Evolutionary conservation across 257 asterid genomes (phyloP).

Genomic region (Solanum raphanifolium): DNA sequence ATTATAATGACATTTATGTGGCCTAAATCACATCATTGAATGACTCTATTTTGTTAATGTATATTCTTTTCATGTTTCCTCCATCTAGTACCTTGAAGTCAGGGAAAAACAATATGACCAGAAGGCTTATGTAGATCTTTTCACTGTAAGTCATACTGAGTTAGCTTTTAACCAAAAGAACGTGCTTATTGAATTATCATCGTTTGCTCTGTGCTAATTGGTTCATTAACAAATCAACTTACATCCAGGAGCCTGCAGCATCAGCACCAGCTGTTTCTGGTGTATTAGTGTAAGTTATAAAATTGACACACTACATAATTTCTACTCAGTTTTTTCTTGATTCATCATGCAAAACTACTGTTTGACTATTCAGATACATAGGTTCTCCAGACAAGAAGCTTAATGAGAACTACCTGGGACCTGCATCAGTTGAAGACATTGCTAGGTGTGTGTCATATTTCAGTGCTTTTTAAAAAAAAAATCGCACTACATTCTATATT

Average conservation of each 20-base stretch:
- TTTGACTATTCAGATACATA: conserved; percentile 45
- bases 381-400: conserved; percentile 72
- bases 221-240: neutral
- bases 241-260: conserved; percentile 45
- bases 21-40: neutral
- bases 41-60: neutral
- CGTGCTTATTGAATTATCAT: neutral
- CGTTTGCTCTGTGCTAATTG: neutral
- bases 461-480: neutral
- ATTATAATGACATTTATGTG: neutral
- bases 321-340: conserved; percentile 1
- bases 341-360: neutral
- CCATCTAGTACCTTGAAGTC: conserved; percentile 72
- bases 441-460: conserved; percentile 41
- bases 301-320: neutral
- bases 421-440: conserved; percentile 72
- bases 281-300: conserved; percentile 72
- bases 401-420: conserved; percentile 79
- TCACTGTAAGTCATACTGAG: conserved; percentile 44
- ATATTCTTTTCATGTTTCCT: neutral
- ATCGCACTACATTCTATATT: neutral
- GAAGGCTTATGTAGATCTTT: conserved; percentile 67
- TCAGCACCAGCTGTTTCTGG: conserved; percentile 48
- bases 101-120: conserved; percentile 95
- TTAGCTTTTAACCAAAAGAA: neutral